phyloP scores from a whole-genome alignment of 2,329 filamentous ascomycete genomes.

The Hypoxylon sp. region DNA sequence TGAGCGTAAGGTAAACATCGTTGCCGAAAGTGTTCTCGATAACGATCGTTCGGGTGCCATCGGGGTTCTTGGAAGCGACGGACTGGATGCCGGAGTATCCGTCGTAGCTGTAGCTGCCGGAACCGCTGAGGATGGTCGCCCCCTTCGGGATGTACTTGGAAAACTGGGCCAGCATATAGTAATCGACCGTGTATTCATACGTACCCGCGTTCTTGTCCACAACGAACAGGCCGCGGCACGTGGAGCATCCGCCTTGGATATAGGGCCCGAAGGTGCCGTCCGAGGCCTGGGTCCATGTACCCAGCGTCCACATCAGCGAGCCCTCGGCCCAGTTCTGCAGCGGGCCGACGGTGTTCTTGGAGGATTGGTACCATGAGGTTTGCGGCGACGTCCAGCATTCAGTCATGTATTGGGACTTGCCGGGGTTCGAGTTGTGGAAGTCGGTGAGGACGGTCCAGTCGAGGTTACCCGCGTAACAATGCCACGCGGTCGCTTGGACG shows the following conservation, averaged over 20 bases:
- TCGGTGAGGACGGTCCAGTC: constrained; percentile 57
- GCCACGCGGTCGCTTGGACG: constrained; percentile 58
- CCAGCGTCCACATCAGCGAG: constrained; percentile 62
- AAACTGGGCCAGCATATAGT: constrained; percentile 70
- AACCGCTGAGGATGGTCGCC: constrained; percentile 60
- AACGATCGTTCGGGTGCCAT: constrained; percentile 62
- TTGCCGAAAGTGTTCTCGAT: constrained; percentile 64
- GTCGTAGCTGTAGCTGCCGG: constrained; percentile 61
- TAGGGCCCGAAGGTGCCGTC: constrained; percentile 62
- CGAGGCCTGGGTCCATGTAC: constrained; percentile 53
- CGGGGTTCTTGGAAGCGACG: constrained; percentile 64
- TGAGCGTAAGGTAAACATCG: constrained; percentile 60
- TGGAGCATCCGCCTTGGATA: constrained; percentile 59
- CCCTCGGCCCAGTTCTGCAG: constrained; percentile 65
- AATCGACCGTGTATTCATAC: constrained; percentile 64
- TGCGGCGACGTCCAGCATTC: constrained; percentile 62
- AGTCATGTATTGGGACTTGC: constrained; percentile 63
- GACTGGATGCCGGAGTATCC: constrained; percentile 60
- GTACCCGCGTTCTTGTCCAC: constrained; percentile 63
- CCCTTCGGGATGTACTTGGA: constrained; percentile 64
- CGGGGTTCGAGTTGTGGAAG: constrained; percentile 60
- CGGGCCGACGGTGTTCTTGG: constrained; percentile 61
- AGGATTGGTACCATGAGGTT: constrained; percentile 57
- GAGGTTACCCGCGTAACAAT: constrained; percentile 58
- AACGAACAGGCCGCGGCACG: constrained; percentile 68